These are phyloP conservation scores for Platismatia glauca DNA, from an alignment of 495 filamentous ascomycete genomes.

Conservation along the genomic window DNA sequence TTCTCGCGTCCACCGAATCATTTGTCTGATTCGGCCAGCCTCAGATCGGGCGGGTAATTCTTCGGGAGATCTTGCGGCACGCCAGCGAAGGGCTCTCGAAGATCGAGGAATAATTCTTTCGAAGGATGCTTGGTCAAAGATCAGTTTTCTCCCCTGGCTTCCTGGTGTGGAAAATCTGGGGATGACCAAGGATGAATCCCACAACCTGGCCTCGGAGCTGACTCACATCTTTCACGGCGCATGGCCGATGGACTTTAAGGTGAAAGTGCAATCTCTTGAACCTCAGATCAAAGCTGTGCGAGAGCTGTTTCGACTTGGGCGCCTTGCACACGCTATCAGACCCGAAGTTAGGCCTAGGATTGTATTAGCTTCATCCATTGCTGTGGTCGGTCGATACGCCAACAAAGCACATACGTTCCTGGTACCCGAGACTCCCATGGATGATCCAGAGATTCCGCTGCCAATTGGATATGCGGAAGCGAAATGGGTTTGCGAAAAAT, in stretches of 20 bases:
- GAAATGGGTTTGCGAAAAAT: slow-evolving; percentile 32
- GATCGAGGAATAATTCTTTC: slow-evolving; percentile 23
- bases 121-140: slow-evolving; percentile 9
- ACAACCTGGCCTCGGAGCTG: slow-evolving; percentile 27
- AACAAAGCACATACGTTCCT: neutral
- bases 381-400: slow-evolving; percentile 14
- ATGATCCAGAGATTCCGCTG: neutral
- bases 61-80: slow-evolving; percentile 9
- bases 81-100: slow-evolving; percentile 4
- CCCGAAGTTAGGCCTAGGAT: slow-evolving; percentile 10
- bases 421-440: slow-evolving; percentile 14
- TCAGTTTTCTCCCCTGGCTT: slow-evolving; percentile 2
- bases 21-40: no score
- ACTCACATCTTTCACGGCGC: slow-evolving; percentile 46
- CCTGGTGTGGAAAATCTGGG: slow-evolving; percentile 29
- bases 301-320: slow-evolving; percentile 33
- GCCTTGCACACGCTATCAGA: slow-evolving; percentile 14
- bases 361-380: slow-evolving; percentile 26
- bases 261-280: slow-evolving; percentile 34
- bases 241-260: slow-evolving; percentile 42
- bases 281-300: slow-evolving; percentile 36
- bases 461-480: slow-evolving; percentile 28
- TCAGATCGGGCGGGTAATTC: no score
- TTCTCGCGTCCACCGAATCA: no score
- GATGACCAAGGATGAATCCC: slow-evolving; percentile 29